A percentile compares a stretch with the other conserved stretches of the same genome.
Evolutionary conservation across 176 grass and related monocot genomes (phyloP).

Genomic region (Triticum turgidum): DNA sequence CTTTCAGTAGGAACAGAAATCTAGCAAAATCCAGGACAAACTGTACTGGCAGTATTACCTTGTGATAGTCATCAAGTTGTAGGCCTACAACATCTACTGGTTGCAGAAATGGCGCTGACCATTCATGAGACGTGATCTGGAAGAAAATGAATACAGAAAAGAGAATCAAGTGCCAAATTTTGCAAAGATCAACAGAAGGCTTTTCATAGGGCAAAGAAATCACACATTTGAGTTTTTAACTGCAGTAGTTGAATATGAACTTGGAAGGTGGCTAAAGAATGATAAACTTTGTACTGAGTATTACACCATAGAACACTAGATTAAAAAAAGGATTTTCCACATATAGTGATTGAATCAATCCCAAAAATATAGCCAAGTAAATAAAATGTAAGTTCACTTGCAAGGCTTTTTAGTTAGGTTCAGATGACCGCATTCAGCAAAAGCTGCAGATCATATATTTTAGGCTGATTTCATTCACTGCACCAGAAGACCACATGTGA

Average conservation of each 20-base stretch:
- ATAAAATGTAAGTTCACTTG: conserved; percentile 11
- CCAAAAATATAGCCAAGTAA: not conserved
- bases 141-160: conserved; percentile 34
- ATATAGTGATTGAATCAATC: not conserved
- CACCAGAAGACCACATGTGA: not conserved
- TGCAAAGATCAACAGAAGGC: not conserved
- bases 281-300: conserved; percentile 11
- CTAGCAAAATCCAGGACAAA: not conserved
- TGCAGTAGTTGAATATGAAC: not conserved
- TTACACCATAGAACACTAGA: not conserved
- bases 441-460: not conserved
- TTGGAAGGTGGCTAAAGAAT: not conserved
- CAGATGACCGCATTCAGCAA: not conserved
- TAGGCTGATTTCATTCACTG: not conserved
- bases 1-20: not conserved
- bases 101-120: conserved; percentile 67
- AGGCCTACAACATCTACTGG: conserved; percentile 80
- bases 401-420: not conserved
- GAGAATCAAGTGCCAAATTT: conserved; percentile 21
- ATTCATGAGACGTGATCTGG: conserved; percentile 69
- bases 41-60: conserved; percentile 43
- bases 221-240: too few relatives aligned
- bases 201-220: not conserved
- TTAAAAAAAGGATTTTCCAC: not conserved
- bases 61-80: conserved; percentile 73